These are phyloP conservation scores for Phalaenopsis equestris DNA, from an alignment of 106 monocot species.

Conservation along the genomic window DNA sequence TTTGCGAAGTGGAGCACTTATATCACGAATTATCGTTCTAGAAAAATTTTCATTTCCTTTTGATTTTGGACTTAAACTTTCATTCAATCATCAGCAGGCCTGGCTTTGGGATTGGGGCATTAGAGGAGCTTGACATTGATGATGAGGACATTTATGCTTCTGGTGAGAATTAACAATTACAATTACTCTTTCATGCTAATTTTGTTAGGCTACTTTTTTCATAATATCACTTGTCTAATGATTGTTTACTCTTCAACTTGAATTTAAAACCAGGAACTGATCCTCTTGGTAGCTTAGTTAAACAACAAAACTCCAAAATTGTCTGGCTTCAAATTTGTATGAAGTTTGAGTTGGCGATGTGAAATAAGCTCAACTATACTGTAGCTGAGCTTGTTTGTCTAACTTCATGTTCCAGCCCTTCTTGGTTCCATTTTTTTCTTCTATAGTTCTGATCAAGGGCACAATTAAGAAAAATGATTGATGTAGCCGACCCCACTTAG, in stretches of 20 bases:
- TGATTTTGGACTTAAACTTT: slow-evolving; percentile 9
- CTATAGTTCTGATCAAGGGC: too few relatives aligned
- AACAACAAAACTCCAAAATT: neutral
- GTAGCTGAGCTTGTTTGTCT: too few relatives aligned
- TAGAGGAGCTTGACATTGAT: slow-evolving; percentile 93
- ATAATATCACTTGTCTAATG: neutral
- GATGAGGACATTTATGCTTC: slow-evolving; percentile 96
- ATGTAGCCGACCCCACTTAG: too few relatives aligned
- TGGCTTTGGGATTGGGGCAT: slow-evolving; percentile 99
- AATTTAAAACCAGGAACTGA: neutral
- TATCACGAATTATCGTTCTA: neutral
- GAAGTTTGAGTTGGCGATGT: too few relatives aligned
- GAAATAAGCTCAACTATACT: too few relatives aligned
- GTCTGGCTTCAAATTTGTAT: too few relatives aligned
- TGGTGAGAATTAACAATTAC: slow-evolving; percentile 20
- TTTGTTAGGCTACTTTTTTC: neutral
- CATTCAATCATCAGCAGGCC: slow-evolving; percentile 71
- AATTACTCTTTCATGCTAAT: neutral
- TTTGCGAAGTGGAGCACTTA: neutral
- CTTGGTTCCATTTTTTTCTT: too few relatives aligned
- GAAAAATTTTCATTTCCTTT: neutral
- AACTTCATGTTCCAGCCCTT: too few relatives aligned
- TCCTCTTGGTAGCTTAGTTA: neutral
- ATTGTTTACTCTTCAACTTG: neutral
- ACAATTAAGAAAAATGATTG: too few relatives aligned